Percentiles rank a stretch among this genome's conserved stretches.
phyloP scores from a whole-genome alignment of 768 basidiomycete species.

The Hericium coralloides region DNA sequence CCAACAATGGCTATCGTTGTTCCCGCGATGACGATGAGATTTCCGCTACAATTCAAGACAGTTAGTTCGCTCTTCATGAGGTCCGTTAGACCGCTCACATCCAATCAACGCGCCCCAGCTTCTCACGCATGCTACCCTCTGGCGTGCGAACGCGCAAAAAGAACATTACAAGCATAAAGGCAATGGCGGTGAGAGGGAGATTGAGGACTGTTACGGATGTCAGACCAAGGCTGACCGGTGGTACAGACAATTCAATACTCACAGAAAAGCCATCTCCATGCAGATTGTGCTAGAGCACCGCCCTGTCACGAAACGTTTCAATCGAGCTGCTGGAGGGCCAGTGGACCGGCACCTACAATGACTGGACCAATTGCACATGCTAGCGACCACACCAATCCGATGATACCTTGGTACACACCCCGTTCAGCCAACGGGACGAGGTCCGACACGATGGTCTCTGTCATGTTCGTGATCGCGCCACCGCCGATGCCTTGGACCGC shows the following conservation, averaged over 20 bases:
- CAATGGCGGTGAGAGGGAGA: slow-evolving; percentile 25
- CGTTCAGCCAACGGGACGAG: slow-evolving; percentile 30
- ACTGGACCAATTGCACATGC: not conserved
- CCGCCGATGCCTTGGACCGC: slow-evolving; percentile 27
- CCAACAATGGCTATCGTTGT: slow-evolving; percentile 17
- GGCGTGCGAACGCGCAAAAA: slow-evolving; percentile 26
- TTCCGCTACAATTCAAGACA: slow-evolving; percentile 11
- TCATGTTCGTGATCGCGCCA: slow-evolving; percentile 19
- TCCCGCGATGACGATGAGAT: slow-evolving; percentile 16
- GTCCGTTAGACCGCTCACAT: slow-evolving; percentile 16
- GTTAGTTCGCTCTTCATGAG: too few relatives aligned
- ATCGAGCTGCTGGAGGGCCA: not conserved
- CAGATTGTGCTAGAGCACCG: not conserved
- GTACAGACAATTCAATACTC: not conserved
- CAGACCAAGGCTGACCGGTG: not conserved
- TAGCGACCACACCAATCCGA: slow-evolving; percentile 1
- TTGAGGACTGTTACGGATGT: slow-evolving; percentile 18
- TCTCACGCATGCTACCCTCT: slow-evolving; percentile 19
- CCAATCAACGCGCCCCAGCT: slow-evolving; percentile 29
- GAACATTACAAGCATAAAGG: slow-evolving; percentile 18
- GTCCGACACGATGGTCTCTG: slow-evolving; percentile 28
- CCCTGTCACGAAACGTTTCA: not conserved
- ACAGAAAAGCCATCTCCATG: slow-evolving; percentile 2
- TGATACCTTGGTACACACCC: slow-evolving; percentile 22
- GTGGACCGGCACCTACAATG: not conserved